Evolutionary conservation across 305 asterid genomes (phyloP).

Genomic region (Solanum aculeatissimum): DNA sequence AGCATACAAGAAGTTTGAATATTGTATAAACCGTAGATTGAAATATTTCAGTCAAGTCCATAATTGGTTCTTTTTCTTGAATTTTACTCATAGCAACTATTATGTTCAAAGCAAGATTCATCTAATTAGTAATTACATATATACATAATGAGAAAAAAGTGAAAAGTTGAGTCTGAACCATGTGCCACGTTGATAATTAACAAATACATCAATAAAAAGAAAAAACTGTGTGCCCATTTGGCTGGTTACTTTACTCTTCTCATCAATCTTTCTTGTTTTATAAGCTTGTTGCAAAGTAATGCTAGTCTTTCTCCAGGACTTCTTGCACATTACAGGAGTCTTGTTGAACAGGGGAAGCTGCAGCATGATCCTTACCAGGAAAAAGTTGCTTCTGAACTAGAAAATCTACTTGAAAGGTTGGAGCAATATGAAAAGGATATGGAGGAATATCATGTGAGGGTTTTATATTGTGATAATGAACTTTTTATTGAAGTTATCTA

Average conservation of each 20-base stretch:
- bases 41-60: background rate
- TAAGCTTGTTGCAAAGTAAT: conserved; percentile 5
- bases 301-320: conserved; percentile 41
- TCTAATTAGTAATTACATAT: background rate
- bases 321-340: conserved; percentile 62
- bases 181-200: background rate
- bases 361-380: conserved; percentile 81
- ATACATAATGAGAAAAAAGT: background rate
- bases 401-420: conserved; percentile 67
- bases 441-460: conserved; percentile 71
- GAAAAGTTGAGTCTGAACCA: background rate
- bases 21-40: background rate
- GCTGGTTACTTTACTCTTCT: background rate
- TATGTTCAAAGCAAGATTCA: background rate
- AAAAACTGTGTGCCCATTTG: background rate
- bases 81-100: background rate
- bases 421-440: conserved; percentile 79
- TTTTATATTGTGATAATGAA: conserved; percentile 1
- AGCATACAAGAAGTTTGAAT: too few species aligned
- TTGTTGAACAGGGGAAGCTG: conserved; percentile 76
- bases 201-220: background rate
- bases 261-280: background rate
- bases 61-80: background rate
- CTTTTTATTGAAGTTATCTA: background rate
- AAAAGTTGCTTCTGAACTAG: conserved; percentile 69